Conservation (phyloP, 352 stramenopile species). For the Phytophthora pisi region DNA sequence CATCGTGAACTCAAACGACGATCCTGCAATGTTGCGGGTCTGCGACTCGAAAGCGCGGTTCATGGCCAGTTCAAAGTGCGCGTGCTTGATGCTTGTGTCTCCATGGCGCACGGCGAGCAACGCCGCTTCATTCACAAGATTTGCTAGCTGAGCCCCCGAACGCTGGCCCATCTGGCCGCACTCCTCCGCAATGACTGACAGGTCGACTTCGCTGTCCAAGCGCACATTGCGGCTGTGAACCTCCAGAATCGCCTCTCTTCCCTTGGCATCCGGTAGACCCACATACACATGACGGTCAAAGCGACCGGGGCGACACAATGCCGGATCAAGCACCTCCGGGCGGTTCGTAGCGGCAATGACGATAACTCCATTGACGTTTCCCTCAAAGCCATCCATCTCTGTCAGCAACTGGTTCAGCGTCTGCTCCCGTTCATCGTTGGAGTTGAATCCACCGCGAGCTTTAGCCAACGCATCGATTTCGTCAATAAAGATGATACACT, state of each 20-base stretch:
- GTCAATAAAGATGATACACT: constrained; percentile 98
- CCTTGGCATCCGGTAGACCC: constrained; percentile 92
- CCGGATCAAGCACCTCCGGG: constrained; percentile 95
- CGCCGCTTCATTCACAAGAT: constrained; percentile 84
- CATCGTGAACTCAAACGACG: constrained; percentile 60
- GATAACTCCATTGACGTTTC: constrained; percentile 92
- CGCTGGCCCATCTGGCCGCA: constrained; percentile 65
- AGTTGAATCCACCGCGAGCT: constrained; percentile 84
- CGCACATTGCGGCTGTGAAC: constrained; percentile 72
- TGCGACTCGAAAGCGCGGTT: constrained; percentile 67
- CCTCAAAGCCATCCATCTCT: constrained; percentile 92
- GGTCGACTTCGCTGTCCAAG: constrained; percentile 59
- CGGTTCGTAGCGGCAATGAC: constrained; percentile 97
- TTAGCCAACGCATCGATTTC: constrained; percentile 96
- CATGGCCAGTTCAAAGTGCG: constrained; percentile 81
- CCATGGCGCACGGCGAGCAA: constrained; percentile 77
- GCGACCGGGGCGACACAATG: constrained; percentile 94
- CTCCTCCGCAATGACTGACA: constrained; percentile 55
- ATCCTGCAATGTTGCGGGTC: constrained; percentile 59
- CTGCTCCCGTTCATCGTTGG: constrained; percentile 96
- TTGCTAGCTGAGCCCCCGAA: constrained; percentile 78
- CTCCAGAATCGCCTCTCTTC: constrained; percentile 82
- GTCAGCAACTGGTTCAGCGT: constrained; percentile 94
- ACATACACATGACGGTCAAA: constrained; percentile 98
- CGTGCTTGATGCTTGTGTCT: constrained; percentile 62